These are phyloP conservation scores for Ganoderma meredithae DNA, from an alignment of 1,284 basidiomycete genomes.

Conservation along the genomic window DNA sequence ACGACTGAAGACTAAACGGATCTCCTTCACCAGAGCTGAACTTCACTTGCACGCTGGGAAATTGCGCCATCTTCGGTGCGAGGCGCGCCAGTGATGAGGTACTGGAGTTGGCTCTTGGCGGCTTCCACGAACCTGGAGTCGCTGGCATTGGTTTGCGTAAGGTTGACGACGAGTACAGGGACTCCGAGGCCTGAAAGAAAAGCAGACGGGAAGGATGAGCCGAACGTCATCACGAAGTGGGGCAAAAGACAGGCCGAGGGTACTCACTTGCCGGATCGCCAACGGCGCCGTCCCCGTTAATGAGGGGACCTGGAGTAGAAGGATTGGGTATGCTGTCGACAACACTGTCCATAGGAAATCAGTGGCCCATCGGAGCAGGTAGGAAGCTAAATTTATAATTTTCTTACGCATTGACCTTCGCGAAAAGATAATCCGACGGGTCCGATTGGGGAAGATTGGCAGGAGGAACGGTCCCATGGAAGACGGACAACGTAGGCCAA, in stretches of 20 bases:
- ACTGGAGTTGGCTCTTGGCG: constrained; percentile 63
- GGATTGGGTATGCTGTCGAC: constrained; percentile 45
- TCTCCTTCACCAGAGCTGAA: constrained; percentile 57
- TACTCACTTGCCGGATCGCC: constrained; percentile 73
- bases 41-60: constrained; percentile 62
- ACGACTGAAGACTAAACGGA: neutral
- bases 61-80: constrained; percentile 66
- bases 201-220: neutral
- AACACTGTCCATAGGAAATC: constrained; percentile 37
- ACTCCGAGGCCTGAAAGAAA: constrained; percentile 57
- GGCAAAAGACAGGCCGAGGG: neutral
- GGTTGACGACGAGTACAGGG: constrained; percentile 67
- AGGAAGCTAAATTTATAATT: neutral
- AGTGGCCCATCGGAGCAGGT: neutral
- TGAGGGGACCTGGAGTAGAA: constrained; percentile 41
- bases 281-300: constrained; percentile 59
- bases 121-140: constrained; percentile 56
- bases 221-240: neutral
- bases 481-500: constrained; percentile 64
- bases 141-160: constrained; percentile 48
- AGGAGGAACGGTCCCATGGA: constrained; percentile 51
- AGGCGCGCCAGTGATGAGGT: constrained; percentile 65
- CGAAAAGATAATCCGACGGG: constrained; percentile 48
- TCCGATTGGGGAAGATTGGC: constrained; percentile 37
- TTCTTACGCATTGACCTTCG: constrained; percentile 48